Percentiles rank a stretch among this genome's conserved stretches.
Conservation (phyloP, 768 basidiomycete species). For the Tulasnella sp. region DNA sequence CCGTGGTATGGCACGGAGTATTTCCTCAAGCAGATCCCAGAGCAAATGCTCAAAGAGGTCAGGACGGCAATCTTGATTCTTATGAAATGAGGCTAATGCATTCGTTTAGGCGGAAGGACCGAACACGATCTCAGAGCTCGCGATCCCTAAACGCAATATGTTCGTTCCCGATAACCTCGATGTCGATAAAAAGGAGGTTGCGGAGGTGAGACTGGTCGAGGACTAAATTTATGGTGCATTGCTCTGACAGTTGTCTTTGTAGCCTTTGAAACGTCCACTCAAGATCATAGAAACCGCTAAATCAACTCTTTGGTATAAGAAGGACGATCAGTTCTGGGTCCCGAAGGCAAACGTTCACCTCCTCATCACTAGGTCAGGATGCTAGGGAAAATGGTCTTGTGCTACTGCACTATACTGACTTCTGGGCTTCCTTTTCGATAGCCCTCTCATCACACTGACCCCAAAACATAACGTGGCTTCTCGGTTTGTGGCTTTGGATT, state of each 20-base stretch:
- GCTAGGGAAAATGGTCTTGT: slow-evolving; percentile 12
- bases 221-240: neutral
- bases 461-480: slow-evolving; percentile 65
- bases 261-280: slow-evolving; percentile 67
- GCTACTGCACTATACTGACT: neutral
- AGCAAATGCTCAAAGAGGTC: slow-evolving; percentile 53
- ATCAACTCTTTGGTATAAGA: slow-evolving; percentile 88
- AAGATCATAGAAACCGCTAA: slow-evolving; percentile 61
- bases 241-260: slow-evolving; percentile 5
- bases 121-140: slow-evolving; percentile 56
- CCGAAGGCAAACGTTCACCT: slow-evolving; percentile 75
- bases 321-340: slow-evolving; percentile 93
- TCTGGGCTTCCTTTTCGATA: slow-evolving; percentile 4
- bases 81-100: neutral
- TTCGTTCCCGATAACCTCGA: slow-evolving; percentile 84
- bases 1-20: slow-evolving; percentile 91
- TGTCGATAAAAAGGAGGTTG: slow-evolving; percentile 61
- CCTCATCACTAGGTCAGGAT: slow-evolving; percentile 64
- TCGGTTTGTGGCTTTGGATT: slow-evolving; percentile 33
- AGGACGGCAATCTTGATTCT: slow-evolving; percentile 31
- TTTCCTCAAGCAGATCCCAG: slow-evolving; percentile 36
- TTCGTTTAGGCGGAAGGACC: slow-evolving; percentile 44
- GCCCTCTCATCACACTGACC: slow-evolving; percentile 32
- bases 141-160: slow-evolving; percentile 73
- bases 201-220: slow-evolving; percentile 36